Percentiles rank a stretch among this genome's conserved stretches.
Evolutionary conservation across 148 eudicot species (phyloP).

Genomic region (Oxyria digyna): DNA sequence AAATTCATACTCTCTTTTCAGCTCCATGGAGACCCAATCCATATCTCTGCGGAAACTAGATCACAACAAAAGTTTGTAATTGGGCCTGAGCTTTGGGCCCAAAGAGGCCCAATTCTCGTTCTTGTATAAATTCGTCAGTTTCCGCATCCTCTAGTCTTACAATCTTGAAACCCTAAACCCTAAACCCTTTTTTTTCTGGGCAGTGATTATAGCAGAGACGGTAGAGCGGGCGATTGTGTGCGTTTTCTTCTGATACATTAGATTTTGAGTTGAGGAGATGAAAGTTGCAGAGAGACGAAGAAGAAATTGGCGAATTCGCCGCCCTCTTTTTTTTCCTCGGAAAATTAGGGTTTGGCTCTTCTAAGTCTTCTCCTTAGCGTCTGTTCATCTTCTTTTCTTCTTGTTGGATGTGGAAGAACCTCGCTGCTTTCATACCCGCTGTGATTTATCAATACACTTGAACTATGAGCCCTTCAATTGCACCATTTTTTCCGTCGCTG

Average conservation of each 20-base stretch:
- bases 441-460: background rate
- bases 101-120: background rate
- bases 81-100: background rate
- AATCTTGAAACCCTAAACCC: background rate
- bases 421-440: background rate
- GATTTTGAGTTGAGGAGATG: background rate
- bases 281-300: background rate
- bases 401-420: background rate
- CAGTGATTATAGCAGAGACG: constrained; percentile 31
- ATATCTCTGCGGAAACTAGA: background rate
- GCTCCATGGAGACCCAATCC: background rate
- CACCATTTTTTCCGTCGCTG: background rate
- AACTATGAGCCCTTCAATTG: background rate
- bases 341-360: constrained; percentile 14
- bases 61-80: background rate
- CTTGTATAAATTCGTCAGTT: background rate
- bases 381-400: background rate
- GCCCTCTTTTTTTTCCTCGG: constrained; percentile 10
- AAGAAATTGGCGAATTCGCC: constrained; percentile 11
- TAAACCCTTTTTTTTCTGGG: constrained; percentile 2
- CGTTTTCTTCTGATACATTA: constrained; percentile 3
- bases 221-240: constrained; percentile 15
- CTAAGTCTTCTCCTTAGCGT: background rate
- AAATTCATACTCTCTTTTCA: background rate
- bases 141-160: background rate